Evolutionary conservation across 129 eudicot genomes (phyloP).

Genomic region (Flaveria trinervia): DNA sequence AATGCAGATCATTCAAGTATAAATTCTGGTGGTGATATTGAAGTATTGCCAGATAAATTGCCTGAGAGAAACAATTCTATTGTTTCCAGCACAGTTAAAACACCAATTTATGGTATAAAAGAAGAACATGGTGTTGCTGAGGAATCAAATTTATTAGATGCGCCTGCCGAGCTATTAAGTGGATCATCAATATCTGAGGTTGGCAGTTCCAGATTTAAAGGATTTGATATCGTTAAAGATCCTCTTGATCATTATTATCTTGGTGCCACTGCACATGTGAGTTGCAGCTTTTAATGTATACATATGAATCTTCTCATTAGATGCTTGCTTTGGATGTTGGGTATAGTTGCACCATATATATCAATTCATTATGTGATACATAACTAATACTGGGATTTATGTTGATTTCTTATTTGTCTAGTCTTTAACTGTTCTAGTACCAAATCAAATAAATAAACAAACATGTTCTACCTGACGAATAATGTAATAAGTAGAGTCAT

Average conservation of each 20-base stretch:
- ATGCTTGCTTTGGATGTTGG: constrained; percentile 8
- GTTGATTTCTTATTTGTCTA: neutral
- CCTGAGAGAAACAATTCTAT: constrained; percentile 34
- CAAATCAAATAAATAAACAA: neutral
- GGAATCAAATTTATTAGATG: constrained; percentile 39
- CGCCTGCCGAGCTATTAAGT: constrained; percentile 41
- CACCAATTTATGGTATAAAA: constrained; percentile 31
- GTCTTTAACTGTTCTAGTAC: neutral
- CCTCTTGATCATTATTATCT: constrained; percentile 83
- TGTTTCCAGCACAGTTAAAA: constrained; percentile 34
- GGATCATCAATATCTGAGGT: constrained; percentile 38
- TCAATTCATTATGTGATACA: neutral
- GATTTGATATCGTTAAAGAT: constrained; percentile 86
- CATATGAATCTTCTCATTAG: neutral
- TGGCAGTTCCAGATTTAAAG: constrained; percentile 51
- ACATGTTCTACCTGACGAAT: neutral
- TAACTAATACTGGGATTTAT: neutral
- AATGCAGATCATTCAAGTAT: constrained; percentile 40
- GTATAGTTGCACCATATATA: neutral
- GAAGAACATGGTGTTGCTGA: constrained; percentile 39
- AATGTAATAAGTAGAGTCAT: neutral
- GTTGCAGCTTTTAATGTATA: constrained; percentile 6
- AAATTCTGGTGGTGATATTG: constrained; percentile 46
- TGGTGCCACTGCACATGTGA: constrained; percentile 65
- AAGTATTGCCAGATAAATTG: constrained; percentile 25